Evolutionary conservation across 495 filamentous ascomycete genomes (phyloP), one percentile per base, ranked within the genome.

Genomic region (Neurospora africana): DNA sequence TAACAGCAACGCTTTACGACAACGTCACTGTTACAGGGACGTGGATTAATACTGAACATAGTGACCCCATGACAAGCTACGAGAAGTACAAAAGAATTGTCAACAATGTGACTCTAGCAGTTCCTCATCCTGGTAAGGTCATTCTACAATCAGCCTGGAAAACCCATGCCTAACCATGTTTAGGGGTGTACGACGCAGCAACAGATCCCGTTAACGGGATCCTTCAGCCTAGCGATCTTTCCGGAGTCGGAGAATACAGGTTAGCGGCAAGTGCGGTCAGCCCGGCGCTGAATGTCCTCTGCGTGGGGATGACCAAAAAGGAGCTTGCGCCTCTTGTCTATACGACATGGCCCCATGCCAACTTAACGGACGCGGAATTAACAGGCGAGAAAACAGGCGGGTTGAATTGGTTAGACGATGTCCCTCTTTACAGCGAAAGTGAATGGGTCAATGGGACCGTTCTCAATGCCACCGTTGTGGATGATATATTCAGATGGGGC

Each of bases 91-190:
- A 74, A 0, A 82, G 91, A 41, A 80, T 90, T 58, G 78, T 93
- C 72, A 89, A 91, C 79, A 93, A 93, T 75, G 86, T 93, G 47
- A 92, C 89, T 0, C 85, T 93, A 74, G 89, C 90, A 3, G 89
- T 93, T 84, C 91, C 91, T 0, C 91, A 93, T 71, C 83, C 87
- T 3, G 73, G 73, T 71, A 58, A 69, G 72, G 3, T 33, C 0
- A 4, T 8, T 33, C 8, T 5, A 23, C 5, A 30, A 35, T 9
- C 17, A 37, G 5, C 3, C 0, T 10, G 11, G 17, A 11, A 36
- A 61, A 17, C 19, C 0, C 19, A 19, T 15, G 27, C 30, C 38
- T 70, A 27, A 69, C 40, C 10, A 7, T 41, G 8, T 69, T 23
- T 33, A 73, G 89, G 90, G 2, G 81, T 94, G 5, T 86, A 89